Base-by-base conservation (phyloP, 768 basidiomycete species). In the Trametes villosa region DNA sequence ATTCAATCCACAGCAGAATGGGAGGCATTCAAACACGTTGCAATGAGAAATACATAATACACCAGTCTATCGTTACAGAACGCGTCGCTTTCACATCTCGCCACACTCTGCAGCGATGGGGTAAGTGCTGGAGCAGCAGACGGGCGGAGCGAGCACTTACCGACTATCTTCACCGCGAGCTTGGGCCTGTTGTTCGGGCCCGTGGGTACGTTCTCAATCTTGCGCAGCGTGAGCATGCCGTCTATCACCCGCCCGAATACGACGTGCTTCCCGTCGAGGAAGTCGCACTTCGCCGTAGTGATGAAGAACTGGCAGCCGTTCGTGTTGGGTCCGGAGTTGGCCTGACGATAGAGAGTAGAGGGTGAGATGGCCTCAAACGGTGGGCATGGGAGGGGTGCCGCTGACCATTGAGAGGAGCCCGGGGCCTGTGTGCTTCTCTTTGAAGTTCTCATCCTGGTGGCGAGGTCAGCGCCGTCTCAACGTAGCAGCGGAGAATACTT, bases 291-390 rank as follows among this genome's bases (percentile, higher is more conserved):
- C 9, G 87, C 92, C 1, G 93, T 95, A 0, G 97, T 99, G 71
- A 99, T 88, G 81, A 99, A 99, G 80, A 98, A 99, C 86, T 96
- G 71, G 73, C 93, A 96, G 2, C 96, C 96, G 65, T 98, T 98
- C 15, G 94, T 96, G 69, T 93, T 89, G 2, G 91, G 84, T 6
- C 96, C 96, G 0, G 96, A 97, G 76, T 98, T 98, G 0, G 96
- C 96, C 94, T 96, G 67, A 30, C n/a, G 54, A n/a, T 40, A 17
- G 48, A 62, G 30, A 6, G 12, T 9, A 31, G 30, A n/a, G 11
- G 2, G 15, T 30, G 3, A 30, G 6, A 29, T 30, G 3, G 18
- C 3, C 27, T 5, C 26, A 48, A 30, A 31, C 15, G 46, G 63
- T 36, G 11, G 34, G 12, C 3, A 9, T 15, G 24, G 47, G 18